phyloP scores from a whole-genome alignment of 2,329 filamentous ascomycete genomes.

The Penicillium sp. region DNA sequence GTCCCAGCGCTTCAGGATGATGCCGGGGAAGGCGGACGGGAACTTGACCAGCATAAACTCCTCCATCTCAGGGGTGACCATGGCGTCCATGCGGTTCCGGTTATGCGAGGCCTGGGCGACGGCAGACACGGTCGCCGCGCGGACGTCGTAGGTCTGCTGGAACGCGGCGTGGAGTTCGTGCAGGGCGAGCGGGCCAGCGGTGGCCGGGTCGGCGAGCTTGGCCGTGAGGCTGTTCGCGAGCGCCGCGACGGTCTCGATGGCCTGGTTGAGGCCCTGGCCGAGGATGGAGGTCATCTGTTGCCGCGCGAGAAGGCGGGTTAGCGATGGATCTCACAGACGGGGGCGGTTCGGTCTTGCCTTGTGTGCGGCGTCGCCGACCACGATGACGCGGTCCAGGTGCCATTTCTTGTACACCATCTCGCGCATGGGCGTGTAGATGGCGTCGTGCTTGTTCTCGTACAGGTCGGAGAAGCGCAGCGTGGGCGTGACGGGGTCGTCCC shows the following conservation, averaged over 20 bases:
- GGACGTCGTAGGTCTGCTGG: slow-evolving; percentile 3
- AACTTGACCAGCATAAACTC: slow-evolving; percentile 8
- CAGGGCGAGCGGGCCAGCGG: not conserved
- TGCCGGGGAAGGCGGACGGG: slow-evolving; percentile 22
- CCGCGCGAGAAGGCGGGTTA: not conserved
- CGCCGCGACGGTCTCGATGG: slow-evolving; percentile 2
- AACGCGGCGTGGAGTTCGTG: slow-evolving; percentile 8
- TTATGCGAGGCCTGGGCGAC: not conserved
- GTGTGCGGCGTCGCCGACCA: slow-evolving; percentile 4
- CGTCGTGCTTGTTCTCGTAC: not conserved
- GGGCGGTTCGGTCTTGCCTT: not conserved
- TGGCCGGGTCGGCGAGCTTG: not conserved
- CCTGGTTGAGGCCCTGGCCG: slow-evolving; percentile 1
- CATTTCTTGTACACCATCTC: slow-evolving; percentile 3
- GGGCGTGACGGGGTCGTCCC: not conserved
- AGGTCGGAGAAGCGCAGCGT: not conserved
- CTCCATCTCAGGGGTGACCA: slow-evolving; percentile 11
- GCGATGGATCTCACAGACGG: not conserved
- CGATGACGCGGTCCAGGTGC: slow-evolving; percentile 1
- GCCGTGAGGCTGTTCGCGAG: not conserved
- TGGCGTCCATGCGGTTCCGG: slow-evolving; percentile 7
- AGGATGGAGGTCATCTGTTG: slow-evolving; percentile 4
- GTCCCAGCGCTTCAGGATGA: not conserved
- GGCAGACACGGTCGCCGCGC: not conserved
- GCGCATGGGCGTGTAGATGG: not conserved